These are phyloP conservation scores for Backusella morwellensis DNA, from an alignment of 192 early-diverging fungal species.

Conservation along the genomic window DNA sequence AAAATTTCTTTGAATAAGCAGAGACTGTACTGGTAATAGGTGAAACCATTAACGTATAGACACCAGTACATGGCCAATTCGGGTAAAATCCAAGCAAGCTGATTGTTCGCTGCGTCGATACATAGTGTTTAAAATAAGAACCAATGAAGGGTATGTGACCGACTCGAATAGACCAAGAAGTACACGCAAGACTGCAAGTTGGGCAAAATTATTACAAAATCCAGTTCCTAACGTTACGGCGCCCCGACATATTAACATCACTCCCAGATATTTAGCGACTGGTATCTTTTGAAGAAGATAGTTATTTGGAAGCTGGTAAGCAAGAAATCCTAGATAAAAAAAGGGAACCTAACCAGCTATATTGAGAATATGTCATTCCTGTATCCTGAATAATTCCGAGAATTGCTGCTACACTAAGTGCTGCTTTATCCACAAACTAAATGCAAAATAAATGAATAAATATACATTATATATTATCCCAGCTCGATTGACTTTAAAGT, in stretches of 20 bases:
- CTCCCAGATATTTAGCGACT: slow-evolving; percentile 3
- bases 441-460: background rate
- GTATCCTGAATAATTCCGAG: slow-evolving; percentile 20
- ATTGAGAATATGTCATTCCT: background rate
- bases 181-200: slow-evolving; percentile 15
- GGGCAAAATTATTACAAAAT: slow-evolving; percentile 9
- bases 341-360: slow-evolving; percentile 7
- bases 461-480: background rate
- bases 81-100: slow-evolving; percentile 13
- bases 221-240: background rate
- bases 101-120: slow-evolving; percentile 22
- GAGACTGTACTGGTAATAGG: background rate
- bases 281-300: slow-evolving; percentile 18
- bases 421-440: slow-evolving; percentile 18
- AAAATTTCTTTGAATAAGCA: slow-evolving; percentile 18
- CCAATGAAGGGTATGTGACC: background rate
- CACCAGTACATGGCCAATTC: background rate
- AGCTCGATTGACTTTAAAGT: background rate
- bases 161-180: slow-evolving; percentile 24
- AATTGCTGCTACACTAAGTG: slow-evolving; percentile 6
- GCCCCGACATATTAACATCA: background rate
- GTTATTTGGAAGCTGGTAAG: slow-evolving; percentile 14
- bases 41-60: background rate
- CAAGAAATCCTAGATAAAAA: slow-evolving; percentile 23
- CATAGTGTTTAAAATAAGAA: slow-evolving; percentile 15